Conservation (phyloP, 148 eudicot species). For the Polygonum aviculare region DNA sequence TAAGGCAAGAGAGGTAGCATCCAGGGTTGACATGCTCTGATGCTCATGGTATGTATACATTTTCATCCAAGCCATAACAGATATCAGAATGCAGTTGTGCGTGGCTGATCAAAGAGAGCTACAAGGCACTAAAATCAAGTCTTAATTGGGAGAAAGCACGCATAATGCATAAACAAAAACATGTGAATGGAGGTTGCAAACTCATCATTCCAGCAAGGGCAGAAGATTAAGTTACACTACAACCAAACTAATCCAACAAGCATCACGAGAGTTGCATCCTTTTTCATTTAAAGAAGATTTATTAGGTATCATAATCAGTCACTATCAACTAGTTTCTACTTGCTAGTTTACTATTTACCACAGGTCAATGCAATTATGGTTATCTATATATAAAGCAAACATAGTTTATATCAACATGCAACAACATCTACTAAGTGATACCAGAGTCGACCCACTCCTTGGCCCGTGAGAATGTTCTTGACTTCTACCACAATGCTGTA, state of each 20-base stretch:
- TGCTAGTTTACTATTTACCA: not conserved
- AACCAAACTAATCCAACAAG: not conserved
- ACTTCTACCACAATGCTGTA: not conserved
- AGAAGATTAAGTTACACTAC: not conserved
- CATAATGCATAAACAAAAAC: not conserved
- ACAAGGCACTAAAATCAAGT: not conserved
- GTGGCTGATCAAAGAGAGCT: not conserved
- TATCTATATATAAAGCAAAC: not conserved
- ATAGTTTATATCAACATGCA: not conserved
- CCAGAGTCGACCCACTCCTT: not conserved
- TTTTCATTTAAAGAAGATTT: not conserved
- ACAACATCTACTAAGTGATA: not conserved
- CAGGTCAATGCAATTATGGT: not conserved
- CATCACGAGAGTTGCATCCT: not conserved
- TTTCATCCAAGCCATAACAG: not conserved
- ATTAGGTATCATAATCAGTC: not conserved
- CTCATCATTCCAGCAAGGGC: not conserved
- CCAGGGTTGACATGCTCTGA: not conserved
- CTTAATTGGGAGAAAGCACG: not conserved
- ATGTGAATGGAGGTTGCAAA: not conserved
- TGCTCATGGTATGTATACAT: not conserved
- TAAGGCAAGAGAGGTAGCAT: not conserved
- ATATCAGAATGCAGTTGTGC: not conserved
- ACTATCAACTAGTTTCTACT: not conserved
- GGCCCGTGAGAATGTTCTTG: not conserved